phyloP scores from a whole-genome alignment of 2,329 filamentous ascomycete species.

The Hypomyces rosellus region DNA sequence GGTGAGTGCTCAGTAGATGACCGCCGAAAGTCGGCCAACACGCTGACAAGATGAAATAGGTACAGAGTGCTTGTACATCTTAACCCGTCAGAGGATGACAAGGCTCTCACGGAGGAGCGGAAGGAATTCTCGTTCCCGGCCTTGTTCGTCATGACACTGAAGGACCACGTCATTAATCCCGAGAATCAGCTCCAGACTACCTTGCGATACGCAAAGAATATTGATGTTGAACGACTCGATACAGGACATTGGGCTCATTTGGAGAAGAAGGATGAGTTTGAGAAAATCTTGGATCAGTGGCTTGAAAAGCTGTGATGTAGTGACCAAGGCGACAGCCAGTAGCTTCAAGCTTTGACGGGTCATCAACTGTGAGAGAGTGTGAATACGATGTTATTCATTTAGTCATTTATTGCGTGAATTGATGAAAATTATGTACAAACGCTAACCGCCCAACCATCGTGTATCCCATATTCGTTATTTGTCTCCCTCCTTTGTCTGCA shows the following conservation, averaged over 20 bases:
- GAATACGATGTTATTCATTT: too few species aligned
- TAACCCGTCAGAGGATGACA: background rate
- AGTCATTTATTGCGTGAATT: too few species aligned
- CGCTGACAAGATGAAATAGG: background rate
- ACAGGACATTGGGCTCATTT: conserved; percentile 18
- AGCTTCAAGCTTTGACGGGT: too few species aligned
- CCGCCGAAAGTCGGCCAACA: background rate
- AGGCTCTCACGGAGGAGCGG: background rate
- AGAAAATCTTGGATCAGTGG: background rate
- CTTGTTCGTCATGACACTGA: background rate
- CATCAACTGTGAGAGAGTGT: too few species aligned
- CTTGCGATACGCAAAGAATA: conserved; percentile 4
- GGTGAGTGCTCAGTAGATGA: background rate
- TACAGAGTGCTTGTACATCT: background rate
- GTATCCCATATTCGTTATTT: background rate
- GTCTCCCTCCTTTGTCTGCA: background rate
- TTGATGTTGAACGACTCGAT: conserved; percentile 7
- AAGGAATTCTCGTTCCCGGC: background rate
- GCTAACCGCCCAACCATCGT: too few species aligned
- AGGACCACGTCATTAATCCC: background rate
- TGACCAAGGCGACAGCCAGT: too few species aligned
- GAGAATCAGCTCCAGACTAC: conserved; percentile 9
- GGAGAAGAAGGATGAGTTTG: conserved; percentile 12
- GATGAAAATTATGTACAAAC: too few species aligned
- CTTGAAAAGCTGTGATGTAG: background rate